Percentiles rank a stretch among this genome's conserved stretches.
Evolutionary conservation across 805 yeast species (phyloP).

Genomic region (Danielozyma ontarioensis): DNA sequence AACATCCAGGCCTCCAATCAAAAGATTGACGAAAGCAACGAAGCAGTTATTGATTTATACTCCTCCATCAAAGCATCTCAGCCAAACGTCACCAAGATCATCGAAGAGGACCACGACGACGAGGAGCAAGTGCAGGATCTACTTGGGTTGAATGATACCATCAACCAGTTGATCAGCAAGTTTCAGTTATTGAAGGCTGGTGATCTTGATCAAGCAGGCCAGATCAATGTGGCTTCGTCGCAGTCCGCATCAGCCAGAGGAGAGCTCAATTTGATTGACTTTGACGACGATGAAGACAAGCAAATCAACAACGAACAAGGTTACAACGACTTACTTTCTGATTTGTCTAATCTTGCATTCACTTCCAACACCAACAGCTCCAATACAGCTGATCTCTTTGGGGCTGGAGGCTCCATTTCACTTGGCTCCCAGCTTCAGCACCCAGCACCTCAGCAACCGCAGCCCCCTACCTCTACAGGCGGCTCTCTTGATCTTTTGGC

Average conservation of each 20-base stretch:
- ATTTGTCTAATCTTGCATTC: conserved; percentile 59
- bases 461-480: conserved; percentile 5
- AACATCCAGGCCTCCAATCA: conserved; percentile 40
- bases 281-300: conserved; percentile 42
- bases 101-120: conserved; percentile 63
- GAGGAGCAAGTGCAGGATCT: conserved; percentile 55
- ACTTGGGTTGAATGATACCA: conserved; percentile 66
- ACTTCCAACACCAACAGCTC: conserved; percentile 28
- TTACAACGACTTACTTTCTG: conserved; percentile 69
- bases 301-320: conserved; percentile 31
- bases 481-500: conserved; percentile 25
- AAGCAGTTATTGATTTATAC: conserved; percentile 75
- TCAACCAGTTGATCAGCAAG: conserved; percentile 64
- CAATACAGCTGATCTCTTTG: conserved; percentile 31
- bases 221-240: conserved; percentile 31
- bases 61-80: conserved; percentile 75
- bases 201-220: conserved; percentile 48
- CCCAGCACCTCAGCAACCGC: conserved; percentile 16
- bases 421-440: conserved; percentile 13
- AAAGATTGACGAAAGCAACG: conserved; percentile 45
- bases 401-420: conserved; percentile 49
- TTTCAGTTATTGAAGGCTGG: conserved; percentile 64
- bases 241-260: too few relatives aligned
- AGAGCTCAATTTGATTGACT: conserved; percentile 44
- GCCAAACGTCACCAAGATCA: conserved; percentile 80